Evolutionary conservation across 2,329 filamentous ascomycete species (phyloP).

Genomic region (Stagonosporopsis rhizophila): DNA sequence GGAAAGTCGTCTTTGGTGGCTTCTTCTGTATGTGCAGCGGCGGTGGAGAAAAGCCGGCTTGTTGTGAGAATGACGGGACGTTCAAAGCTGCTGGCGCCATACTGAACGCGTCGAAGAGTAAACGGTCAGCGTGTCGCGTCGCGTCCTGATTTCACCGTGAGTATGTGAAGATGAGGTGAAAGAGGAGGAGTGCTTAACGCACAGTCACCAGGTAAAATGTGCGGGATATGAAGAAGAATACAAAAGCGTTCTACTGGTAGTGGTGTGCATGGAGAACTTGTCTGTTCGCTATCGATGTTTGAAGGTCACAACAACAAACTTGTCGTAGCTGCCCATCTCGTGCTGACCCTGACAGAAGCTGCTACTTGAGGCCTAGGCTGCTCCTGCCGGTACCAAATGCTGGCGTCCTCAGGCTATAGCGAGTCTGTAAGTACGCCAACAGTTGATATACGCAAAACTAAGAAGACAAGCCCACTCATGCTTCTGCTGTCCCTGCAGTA

Average conservation of each 20-base stretch:
- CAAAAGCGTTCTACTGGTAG: not conserved
- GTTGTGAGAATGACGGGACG: constrained; percentile 20
- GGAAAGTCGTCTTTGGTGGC: constrained; percentile 36
- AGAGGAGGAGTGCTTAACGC: not conserved
- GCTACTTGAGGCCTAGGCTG: not conserved
- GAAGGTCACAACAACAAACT: not conserved
- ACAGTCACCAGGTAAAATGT: not conserved
- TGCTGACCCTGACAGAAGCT: not conserved
- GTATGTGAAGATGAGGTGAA: not conserved
- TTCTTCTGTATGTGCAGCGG: constrained; percentile 43
- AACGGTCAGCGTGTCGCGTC: constrained; percentile 18
- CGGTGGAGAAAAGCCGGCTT: constrained; percentile 30
- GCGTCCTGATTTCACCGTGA: constrained; percentile 17
- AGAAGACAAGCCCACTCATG: constrained; percentile 2
- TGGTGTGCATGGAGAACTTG: not conserved
- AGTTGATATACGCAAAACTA: not conserved
- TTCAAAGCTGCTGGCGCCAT: constrained; percentile 25
- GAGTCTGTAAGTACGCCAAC: not conserved
- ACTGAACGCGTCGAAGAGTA: constrained; percentile 8
- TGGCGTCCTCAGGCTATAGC: not conserved
- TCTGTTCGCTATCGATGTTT: constrained; percentile 1
- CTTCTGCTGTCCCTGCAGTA: constrained; percentile 25
- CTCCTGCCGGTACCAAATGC: not conserved
- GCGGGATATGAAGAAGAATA: not conserved
- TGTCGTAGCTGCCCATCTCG: not conserved